Conservation (phyloP, 164 flowering plant genomes). For the Sextonia rubra region DNA sequence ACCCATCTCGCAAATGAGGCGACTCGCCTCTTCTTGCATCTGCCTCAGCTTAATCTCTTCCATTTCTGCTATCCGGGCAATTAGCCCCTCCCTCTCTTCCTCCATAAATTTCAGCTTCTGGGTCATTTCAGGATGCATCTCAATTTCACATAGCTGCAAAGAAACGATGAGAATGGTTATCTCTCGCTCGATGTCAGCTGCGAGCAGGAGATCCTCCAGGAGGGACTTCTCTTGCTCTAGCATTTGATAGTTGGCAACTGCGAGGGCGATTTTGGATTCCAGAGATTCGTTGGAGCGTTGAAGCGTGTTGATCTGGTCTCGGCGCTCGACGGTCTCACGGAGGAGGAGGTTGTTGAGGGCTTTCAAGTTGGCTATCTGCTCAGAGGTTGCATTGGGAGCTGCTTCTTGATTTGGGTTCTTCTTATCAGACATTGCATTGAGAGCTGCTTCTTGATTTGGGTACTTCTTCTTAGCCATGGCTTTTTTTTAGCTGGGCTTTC, state of each 20-base stretch:
- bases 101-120: slow-evolving; percentile 2
- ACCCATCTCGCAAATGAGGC: background rate
- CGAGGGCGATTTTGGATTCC: slow-evolving; percentile 38
- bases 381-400: slow-evolving; percentile 17
- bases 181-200: slow-evolving; percentile 4
- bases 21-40: slow-evolving; percentile 1
- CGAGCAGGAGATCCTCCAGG: slow-evolving; percentile 1
- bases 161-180: background rate
- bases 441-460: background rate
- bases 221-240: slow-evolving; percentile 29
- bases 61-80: background rate
- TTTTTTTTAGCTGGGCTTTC: background rate
- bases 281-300: slow-evolving; percentile 28
- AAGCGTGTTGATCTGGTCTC: slow-evolving; percentile 50
- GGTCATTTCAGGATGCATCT: background rate
- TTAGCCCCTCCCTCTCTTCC: slow-evolving; percentile 11
- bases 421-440: slow-evolving; percentile 23
- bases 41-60: slow-evolving; percentile 1
- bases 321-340: slow-evolving; percentile 46
- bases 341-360: slow-evolving; percentile 55
- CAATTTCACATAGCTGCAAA: background rate
- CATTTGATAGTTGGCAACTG: slow-evolving; percentile 17
- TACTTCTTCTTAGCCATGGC: slow-evolving; percentile 13
- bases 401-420: slow-evolving; percentile 2
- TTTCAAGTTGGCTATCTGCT: slow-evolving; percentile 50